These are phyloP conservation scores for Lactarius evosmus DNA, from an alignment of 768 basidiomycete species.

Conservation along the genomic window DNA sequence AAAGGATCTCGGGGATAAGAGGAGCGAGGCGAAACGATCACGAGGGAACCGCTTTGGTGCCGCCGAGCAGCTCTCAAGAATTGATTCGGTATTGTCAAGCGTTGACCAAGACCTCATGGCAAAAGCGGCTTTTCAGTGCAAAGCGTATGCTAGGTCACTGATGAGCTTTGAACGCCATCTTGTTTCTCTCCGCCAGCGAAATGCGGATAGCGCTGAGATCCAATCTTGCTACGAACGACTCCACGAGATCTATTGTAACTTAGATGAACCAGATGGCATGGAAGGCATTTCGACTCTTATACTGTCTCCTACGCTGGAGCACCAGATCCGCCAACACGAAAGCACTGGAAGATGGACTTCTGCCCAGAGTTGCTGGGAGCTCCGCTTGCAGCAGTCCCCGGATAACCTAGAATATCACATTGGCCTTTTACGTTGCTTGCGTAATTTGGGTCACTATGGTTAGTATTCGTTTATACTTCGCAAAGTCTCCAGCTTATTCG, in stretches of 20 bases:
- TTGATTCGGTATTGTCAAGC: constrained; percentile 79
- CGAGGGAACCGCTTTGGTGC: constrained; percentile 42
- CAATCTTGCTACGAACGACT: constrained; percentile 81
- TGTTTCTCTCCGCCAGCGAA: constrained; percentile 43
- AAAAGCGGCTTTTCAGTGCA: constrained; percentile 90
- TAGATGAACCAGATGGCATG: constrained; percentile 99
- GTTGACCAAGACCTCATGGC: constrained; percentile 90
- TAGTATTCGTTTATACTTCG: constrained; percentile 32
- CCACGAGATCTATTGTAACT: constrained; percentile 92
- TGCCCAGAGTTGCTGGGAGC: constrained; percentile 99
- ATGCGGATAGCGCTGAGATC: constrained; percentile 46
- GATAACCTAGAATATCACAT: constrained; percentile 87
- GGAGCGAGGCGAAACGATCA: constrained; percentile 49
- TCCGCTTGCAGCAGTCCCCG: constrained; percentile 84
- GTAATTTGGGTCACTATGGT: constrained; percentile 98
- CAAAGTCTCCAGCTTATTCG: neutral
- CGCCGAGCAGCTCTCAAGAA: constrained; percentile 59
- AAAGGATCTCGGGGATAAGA: constrained; percentile 51
- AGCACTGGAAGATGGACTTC: constrained; percentile 96
- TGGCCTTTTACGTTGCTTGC: constrained; percentile 84
- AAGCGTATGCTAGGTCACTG: constrained; percentile 87
- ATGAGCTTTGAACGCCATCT: constrained; percentile 94
- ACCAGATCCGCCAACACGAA: constrained; percentile 97
- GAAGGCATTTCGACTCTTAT: constrained; percentile 91
- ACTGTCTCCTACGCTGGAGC: constrained; percentile 84